Base-by-base conservation (phyloP, 306 rosid species). In the Quercus suber region DNA sequence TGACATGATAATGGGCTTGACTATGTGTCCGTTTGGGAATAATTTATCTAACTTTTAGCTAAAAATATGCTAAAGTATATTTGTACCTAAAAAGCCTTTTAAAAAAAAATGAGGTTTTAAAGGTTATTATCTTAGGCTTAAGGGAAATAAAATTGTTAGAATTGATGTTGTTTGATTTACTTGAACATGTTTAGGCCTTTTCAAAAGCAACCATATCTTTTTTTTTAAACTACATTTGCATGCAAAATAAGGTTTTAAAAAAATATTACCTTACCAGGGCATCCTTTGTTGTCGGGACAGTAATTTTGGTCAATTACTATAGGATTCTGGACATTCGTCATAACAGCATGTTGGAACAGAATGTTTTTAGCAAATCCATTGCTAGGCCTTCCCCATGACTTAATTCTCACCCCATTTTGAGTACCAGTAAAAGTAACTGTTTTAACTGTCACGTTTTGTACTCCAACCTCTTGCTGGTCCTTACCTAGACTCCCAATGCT, bases 401-500 rank as follows among this genome's bases (percentile, higher is more conserved):
- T 90, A 10, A 88, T 90, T 18, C 94, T 31, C 8, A 79, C 85
- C 12, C 92, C 90, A 49, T 86, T 86, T 4, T 82, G 78, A 13
- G 90, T 90, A 5, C 81, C 81, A 0, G 77, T 71, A 21, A 88
- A 86, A 5, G 80, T 81, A 0, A 45, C 49, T 3, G 85, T 74
- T 75, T 82, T 88, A 4, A 88, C 90, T 1, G 94, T 90, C 57
- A 90, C 89, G 3, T 90, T 83, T 70, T 88, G 84, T 20, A 88
- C 94, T n/a, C 94, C 90, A 7, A 55, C 53, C 56, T 86, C 94
- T 7, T 83, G 2, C 19, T 31, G 0, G 10, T 73, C 83, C 78
- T 81, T 83, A 0, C 84, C 94, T 15, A 90, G 80, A 71, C 90
- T 89, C 52, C 93, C 91, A 57, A 89, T 78, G 77, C 93, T 89